Base-by-base conservation (phyloP, 805 yeast genomes). In the Candida silvicultrix region DNA sequence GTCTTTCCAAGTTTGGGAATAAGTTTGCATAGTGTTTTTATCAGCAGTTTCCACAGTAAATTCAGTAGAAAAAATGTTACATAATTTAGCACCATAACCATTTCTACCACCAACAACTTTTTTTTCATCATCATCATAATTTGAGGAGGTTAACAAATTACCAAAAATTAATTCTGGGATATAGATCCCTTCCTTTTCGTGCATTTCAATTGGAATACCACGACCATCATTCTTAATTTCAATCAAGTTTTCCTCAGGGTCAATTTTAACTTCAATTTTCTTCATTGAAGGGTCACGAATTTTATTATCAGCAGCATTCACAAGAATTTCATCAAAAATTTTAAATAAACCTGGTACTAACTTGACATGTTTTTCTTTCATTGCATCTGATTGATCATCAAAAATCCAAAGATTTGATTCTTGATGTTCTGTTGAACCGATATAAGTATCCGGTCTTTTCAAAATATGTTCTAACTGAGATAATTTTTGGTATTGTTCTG, bases 41-140 rank as follows among this genome's bases (percentile, higher is more conserved):
- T 94, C 97, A 18, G 95, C 92, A 7, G 99, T 94, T 63, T 89
- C 97, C 25, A 94, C 75, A 14, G 73, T 76, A 61, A 94, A 94
- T 58, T 85, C 83, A 4, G 89, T 85, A 22, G 97, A 89, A 65
- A 92, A 94, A 51, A 94, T 94, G 65, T 94, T 94, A 78, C 99
- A 94, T 46, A 94, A 71, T 63, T 94, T 94, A 42, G 99, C 99
- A 67, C 99, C 99, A 62, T 82, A 94, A 52, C 99, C 99, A 63
- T 94, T 94, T 72, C 99, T 81, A 66, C 99, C 99, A 71, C 99
- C 99, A 2, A 96, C 88, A 31, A 94, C 97, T 65, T 94, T 94
- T 67, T 88, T 87, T 60, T 94, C 87, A 52, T 92, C 80, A 64
- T 94, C 99, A 64, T 94, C 96, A 64, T 94, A 94, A 67, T 94